Percentiles rank a stretch among this genome's conserved stretches.
These are phyloP conservation scores for Sugiyamaella americana DNA, from an alignment of 805 yeast species.

Conservation along the genomic window DNA sequence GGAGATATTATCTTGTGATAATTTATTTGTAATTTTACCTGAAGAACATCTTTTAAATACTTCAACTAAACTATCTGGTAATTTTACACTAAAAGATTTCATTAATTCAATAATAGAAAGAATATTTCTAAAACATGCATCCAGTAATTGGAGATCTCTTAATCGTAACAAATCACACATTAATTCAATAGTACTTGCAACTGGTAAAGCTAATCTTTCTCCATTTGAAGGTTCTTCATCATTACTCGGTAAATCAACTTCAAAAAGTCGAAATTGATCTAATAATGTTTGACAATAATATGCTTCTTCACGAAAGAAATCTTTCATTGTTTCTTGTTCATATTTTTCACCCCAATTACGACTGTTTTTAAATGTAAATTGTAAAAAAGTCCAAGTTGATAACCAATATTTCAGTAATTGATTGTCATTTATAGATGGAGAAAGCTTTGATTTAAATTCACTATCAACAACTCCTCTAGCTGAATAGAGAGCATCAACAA, in stretches of 20 bases:
- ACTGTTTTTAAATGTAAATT: slow-evolving; percentile 61
- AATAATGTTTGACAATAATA: slow-evolving; percentile 67
- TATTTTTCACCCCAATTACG: slow-evolving; percentile 68
- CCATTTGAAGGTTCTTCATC: slow-evolving; percentile 19
- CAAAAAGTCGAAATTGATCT: slow-evolving; percentile 55
- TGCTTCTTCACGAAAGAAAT: slow-evolving; percentile 80
- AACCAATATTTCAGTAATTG: slow-evolving; percentile 54
- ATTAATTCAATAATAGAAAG: slow-evolving; percentile 25
- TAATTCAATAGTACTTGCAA: slow-evolving; percentile 54
- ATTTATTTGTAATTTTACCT: slow-evolving; percentile 60
- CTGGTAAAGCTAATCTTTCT: slow-evolving; percentile 32
- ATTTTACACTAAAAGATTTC: slow-evolving; percentile 36
- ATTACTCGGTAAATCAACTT: slow-evolving; percentile 23
- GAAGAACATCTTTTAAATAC: slow-evolving; percentile 42
- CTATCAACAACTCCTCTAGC: slow-evolving; percentile 38
- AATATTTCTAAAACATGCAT: slow-evolving; percentile 57
- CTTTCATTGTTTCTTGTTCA: slow-evolving; percentile 52
- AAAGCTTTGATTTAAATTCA: slow-evolving; percentile 24
- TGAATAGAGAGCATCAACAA: slow-evolving; percentile 56
- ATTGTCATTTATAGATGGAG: slow-evolving; percentile 21
- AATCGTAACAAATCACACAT: slow-evolving; percentile 77
- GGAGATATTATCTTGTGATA: slow-evolving; percentile 59
- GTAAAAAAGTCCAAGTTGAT: slow-evolving; percentile 63
- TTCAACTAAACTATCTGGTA: slow-evolving; percentile 49
- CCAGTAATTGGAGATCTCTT: slow-evolving; percentile 68